Base-by-base conservation (phyloP, 106 monocot genomes). In the Cymbidium sinense region DNA sequence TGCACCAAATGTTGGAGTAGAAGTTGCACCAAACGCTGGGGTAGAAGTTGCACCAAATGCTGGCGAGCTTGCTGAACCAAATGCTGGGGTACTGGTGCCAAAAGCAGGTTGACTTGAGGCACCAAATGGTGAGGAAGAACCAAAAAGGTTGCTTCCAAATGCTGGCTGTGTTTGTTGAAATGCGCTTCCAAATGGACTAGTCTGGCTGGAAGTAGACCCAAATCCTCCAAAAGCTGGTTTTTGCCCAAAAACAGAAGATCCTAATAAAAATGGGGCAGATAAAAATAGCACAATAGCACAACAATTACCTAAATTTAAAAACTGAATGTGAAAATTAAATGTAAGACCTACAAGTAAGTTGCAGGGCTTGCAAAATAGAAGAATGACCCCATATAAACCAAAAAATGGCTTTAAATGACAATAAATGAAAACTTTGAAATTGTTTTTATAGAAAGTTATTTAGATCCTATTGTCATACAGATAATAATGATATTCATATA, bases 91-190 rank as follows among this genome's bases (percentile, higher is more conserved):
- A 28, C 82, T 86, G 25, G 83, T 78, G 25, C 93, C 93, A 84
- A 91, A 93, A 43, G 96, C 83, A 67, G 96, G 91, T 75, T 82
- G 85, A 75, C 83, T 91, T 30, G 88, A 76, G 43, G 86, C 88
- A 34, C 90, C 93, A 89, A 94, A 94, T 21, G 86, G 76, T 30
- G 73, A 64, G 20, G 86, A 83, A 20, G 93, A 87, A 79, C 93
- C 95, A 89, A 96, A 91, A 31, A 73, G 72, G 41, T 33, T 87
- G 74, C 87, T 87, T 28, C 96, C 96, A 86, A 87, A 96, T 74
- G 91, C 81, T 35, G 93, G 86, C 58, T 96, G 95, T 70, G 93
- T 79, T 78, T 96, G 95, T 77, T 92, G 92, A 76, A 95, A 90
- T 77, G 86, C 76, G 74, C 90, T 84, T 7, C 95, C 90, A 87